Evolutionary conservation across 2,329 filamentous ascomycete genomes (phyloP), one percentile per base, ranked within the genome.

Genomic region (Ceratocystis ficicola): DNA sequence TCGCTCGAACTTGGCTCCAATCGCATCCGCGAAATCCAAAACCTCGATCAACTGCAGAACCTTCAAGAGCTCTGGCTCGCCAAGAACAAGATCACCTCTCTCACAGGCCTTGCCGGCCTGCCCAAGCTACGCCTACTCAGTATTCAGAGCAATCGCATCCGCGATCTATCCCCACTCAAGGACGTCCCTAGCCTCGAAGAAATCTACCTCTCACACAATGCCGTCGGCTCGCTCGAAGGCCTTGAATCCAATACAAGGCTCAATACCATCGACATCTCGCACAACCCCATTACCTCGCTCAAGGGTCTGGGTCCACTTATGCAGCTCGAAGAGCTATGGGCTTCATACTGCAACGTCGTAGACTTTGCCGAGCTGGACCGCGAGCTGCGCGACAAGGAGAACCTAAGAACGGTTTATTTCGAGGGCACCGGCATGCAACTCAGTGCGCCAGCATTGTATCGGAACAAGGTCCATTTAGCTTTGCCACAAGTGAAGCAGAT

Each of bases 121-220:
- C 80, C 85, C 7, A 92, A 89, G 70, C 82, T 99, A 59, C 87
- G 87, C 69, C 89, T 97, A 63, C 84, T 99, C 64, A 95, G 90
- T 72, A 91, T 99, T 71, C 94, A 97, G 76, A 94, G 91, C 50
- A 99, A 99, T 78, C 88, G 94, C 63, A 88, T 99, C 70, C 86
- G 84, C 66, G 83, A 86, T 69, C 83, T 99, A 17, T 80, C 84
- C 10, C 90, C 90, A 2, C 83, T 99, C 20, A 82, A 83, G n/a
- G 79, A 84, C 8, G 83, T 93, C 1, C 81, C 84, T 3, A 83
- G 85, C 62, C 85, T 99, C 0, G 90, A 96, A 75, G 94, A 99
- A 76, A 82, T 99, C 12, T 96, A 99, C 76, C 87, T 97, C 70
- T 95, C 91, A 4, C 90, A 99, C 79, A 99, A 99, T 74, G 84